phyloP scores from a whole-genome alignment of 148 eudicot species.

The Nepenthes gracilis region DNA sequence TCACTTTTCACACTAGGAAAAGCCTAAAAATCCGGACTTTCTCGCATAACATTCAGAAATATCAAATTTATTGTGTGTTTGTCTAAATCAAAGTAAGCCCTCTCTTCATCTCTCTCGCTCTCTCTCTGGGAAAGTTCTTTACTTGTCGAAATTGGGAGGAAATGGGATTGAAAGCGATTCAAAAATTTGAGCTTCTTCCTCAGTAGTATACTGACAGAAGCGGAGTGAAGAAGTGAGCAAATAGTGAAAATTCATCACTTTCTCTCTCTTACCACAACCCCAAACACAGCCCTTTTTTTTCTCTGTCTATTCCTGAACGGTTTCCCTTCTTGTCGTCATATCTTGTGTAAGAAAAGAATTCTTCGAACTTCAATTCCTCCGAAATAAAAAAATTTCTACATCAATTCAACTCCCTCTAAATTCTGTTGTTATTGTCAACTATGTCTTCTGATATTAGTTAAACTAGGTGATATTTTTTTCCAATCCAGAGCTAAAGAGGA shows the following conservation, averaged over 20 bases:
- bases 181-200: slow-evolving; percentile 1
- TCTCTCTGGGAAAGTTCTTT: not conserved
- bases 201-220: too few species aligned
- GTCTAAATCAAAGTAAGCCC: not conserved
- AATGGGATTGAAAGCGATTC: slow-evolving; percentile 3
- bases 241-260: not conserved
- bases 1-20: slow-evolving; percentile 16
- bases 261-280: not conserved
- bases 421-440: slow-evolving; percentile 8
- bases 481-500: slow-evolving; percentile 3
- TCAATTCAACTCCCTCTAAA: not conserved
- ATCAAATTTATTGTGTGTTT: not conserved
- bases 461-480: slow-evolving; percentile 3
- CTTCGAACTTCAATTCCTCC: not conserved
- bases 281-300: too few species aligned
- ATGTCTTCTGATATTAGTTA: slow-evolving; percentile 69
- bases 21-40: not conserved
- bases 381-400: not conserved
- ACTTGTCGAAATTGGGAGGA: not conserved
- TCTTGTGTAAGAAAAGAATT: not conserved
- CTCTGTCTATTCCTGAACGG: not conserved
- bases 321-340: not conserved
- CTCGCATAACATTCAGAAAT: not conserved
- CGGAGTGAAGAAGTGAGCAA: not conserved
- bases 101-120: not conserved